A percentile compares a stretch with the other conserved stretches of the same genome.
These are phyloP conservation scores for Paecilomyces sp. DNA, from an alignment of 2,329 filamentous ascomycete genomes.

Conservation along the genomic window DNA sequence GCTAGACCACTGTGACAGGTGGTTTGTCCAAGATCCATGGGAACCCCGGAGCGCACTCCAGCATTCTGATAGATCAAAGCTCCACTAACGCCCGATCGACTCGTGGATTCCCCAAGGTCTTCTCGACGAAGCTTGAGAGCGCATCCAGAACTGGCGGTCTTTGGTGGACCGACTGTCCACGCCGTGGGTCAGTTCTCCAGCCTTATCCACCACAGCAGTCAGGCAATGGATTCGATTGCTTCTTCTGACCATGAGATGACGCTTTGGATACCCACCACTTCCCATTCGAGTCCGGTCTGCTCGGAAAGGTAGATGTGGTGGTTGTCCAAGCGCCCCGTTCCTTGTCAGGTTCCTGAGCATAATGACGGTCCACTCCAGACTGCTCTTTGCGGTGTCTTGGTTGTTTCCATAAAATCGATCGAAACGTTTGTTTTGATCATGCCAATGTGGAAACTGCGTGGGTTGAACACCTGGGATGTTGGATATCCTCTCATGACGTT, in stretches of 20 bases:
- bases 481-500: neutral
- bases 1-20: neutral
- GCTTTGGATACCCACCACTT: neutral
- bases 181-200: neutral
- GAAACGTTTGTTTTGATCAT: neutral
- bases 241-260: neutral
- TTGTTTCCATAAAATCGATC: neutral
- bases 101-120: neutral
- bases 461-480: neutral
- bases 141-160: neutral
- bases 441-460: neutral
- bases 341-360: neutral
- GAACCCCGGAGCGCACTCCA: neutral
- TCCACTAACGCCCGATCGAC: neutral
- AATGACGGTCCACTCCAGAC: neutral
- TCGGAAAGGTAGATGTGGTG: neutral
- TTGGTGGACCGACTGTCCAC: neutral
- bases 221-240: neutral
- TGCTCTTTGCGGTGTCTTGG: neutral
- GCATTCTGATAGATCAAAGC: neutral
- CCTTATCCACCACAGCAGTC: neutral
- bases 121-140: neutral
- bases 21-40: neutral
- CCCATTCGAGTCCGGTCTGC: neutral
- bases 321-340: neutral